phyloP scores from a whole-genome alignment of 805 yeast species.

The Wickerhamiella occidentalis region DNA sequence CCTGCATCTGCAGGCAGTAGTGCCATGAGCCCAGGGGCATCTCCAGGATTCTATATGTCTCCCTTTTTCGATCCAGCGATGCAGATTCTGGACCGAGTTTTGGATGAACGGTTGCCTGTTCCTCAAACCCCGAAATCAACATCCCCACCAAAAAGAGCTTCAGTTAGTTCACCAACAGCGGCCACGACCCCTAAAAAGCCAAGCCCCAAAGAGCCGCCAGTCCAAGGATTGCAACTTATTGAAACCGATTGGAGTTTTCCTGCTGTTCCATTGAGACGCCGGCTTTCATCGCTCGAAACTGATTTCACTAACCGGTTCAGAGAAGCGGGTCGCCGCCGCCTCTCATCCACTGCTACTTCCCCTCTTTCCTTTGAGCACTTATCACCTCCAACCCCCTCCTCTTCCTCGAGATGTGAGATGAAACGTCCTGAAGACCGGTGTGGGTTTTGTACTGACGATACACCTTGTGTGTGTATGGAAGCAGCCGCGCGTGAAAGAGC shows the following conservation, averaged over 20 bases:
- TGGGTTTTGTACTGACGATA: constrained; percentile 86
- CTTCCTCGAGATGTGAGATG: constrained; percentile 17
- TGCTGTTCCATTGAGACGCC: constrained; percentile 22
- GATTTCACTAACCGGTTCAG: constrained; percentile 19
- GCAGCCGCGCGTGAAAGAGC: constrained; percentile 37
- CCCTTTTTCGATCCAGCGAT: constrained; percentile 11
- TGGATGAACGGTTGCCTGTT: constrained; percentile 28
- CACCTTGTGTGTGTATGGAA: constrained; percentile 87
- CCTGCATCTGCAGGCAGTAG: constrained; percentile 3
- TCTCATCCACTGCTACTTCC: constrained; percentile 45
- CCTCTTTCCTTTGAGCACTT: neutral
- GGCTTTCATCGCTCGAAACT: constrained; percentile 17
- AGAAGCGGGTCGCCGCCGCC: constrained; percentile 28
- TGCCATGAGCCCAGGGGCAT: constrained; percentile 22
- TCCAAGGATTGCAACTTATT: constrained; percentile 17
- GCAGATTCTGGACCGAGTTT: constrained; percentile 28
- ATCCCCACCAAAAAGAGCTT: constrained; percentile 3
- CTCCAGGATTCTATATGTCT: constrained; percentile 4
- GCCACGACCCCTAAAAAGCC: neutral
- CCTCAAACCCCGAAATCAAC: constrained; percentile 12
- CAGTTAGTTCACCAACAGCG: neutral
- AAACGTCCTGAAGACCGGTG: constrained; percentile 44
- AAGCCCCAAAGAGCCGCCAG: constrained; percentile 12
- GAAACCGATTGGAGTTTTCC: constrained; percentile 22
- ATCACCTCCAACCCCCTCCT: neutral